phyloP scores from a whole-genome alignment of 2,329 filamentous ascomycete species.

The Chalaropsis thielavioides region DNA sequence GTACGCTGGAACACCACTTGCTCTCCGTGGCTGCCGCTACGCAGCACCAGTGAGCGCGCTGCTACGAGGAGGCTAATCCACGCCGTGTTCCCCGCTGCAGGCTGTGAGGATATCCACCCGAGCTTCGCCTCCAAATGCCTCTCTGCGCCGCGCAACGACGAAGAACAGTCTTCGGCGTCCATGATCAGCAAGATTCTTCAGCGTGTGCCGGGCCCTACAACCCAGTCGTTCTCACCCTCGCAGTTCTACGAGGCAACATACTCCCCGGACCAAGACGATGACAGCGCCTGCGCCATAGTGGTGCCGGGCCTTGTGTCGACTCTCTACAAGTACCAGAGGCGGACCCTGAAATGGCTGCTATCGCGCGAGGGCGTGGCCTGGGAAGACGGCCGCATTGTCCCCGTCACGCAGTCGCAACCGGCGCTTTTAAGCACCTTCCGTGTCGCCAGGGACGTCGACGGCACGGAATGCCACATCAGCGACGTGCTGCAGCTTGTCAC shows the following conservation, averaged over 20 bases:
- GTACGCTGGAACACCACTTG: slow-evolving; percentile 32
- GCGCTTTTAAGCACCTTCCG: slow-evolving; percentile 22
- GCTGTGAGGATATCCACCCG: background rate
- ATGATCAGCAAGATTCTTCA: slow-evolving; percentile 22
- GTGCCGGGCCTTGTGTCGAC: slow-evolving; percentile 34
- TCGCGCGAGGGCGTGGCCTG: slow-evolving; percentile 47
- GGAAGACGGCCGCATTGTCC: slow-evolving; percentile 21
- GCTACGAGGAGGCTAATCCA: slow-evolving; percentile 26
- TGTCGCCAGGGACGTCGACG: slow-evolving; percentile 24
- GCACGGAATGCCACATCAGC: slow-evolving; percentile 40
- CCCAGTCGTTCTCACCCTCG: slow-evolving; percentile 29
- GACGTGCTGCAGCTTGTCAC: slow-evolving; percentile 47
- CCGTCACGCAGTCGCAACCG: background rate
- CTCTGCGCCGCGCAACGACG: background rate
- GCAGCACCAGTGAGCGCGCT: slow-evolving; percentile 23
- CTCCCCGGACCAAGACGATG: slow-evolving; percentile 24
- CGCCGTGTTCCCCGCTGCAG: background rate
- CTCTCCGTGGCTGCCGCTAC: slow-evolving; percentile 23
- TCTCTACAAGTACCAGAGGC: slow-evolving; percentile 58
- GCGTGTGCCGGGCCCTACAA: slow-evolving; percentile 19
- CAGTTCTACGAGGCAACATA: slow-evolving; percentile 58
- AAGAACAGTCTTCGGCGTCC: background rate
- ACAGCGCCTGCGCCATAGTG: slow-evolving; percentile 24
- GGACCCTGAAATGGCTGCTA: slow-evolving; percentile 57
- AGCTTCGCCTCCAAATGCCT: background rate